phyloP scores from a whole-genome alignment of 2,329 filamentous ascomycete genomes.

The Aspergillus awamori region DNA sequence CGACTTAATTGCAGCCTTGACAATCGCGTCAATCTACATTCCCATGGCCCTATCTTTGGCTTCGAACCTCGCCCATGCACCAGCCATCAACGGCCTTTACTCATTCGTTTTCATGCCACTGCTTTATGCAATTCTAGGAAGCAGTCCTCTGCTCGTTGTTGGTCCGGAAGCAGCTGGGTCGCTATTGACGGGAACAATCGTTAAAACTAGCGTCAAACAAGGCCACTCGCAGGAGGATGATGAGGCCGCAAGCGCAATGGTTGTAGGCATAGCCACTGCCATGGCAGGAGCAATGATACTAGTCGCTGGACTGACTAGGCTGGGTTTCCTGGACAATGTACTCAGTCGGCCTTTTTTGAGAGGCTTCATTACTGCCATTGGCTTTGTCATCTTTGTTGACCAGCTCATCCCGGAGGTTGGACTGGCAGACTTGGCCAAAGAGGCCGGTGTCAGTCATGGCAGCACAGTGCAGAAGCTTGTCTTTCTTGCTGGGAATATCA shows the following conservation, averaged over 20 bases:
- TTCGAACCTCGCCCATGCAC: slow-evolving; percentile 87
- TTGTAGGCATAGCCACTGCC: slow-evolving; percentile 85
- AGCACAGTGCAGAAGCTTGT: slow-evolving; percentile 83
- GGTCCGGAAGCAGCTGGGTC: slow-evolving; percentile 94
- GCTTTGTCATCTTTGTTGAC: slow-evolving; percentile 93
- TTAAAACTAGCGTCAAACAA: slow-evolving; percentile 73
- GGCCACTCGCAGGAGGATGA: slow-evolving; percentile 68
- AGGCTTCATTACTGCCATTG: slow-evolving; percentile 96
- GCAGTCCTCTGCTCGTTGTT: slow-evolving; percentile 89
- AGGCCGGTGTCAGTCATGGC: slow-evolving; percentile 69
- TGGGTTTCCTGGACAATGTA: slow-evolving; percentile 94
- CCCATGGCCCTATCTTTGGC: slow-evolving; percentile 95
- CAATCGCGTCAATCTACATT: slow-evolving; percentile 98
- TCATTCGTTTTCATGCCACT: slow-evolving; percentile 91
- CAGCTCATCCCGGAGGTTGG: slow-evolving; percentile 91
- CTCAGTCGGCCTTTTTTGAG: slow-evolving; percentile 88
- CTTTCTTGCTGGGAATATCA: slow-evolving; percentile 72
- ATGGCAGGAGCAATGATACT: slow-evolving; percentile 87
- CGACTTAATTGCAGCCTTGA: slow-evolving; percentile 84
- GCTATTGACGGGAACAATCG: slow-evolving; percentile 82
- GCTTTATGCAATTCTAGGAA: slow-evolving; percentile 87
- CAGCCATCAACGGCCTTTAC: slow-evolving; percentile 91
- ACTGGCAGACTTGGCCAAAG: slow-evolving; percentile 66
- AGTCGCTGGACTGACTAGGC: slow-evolving; percentile 77
- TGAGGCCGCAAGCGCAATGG: slow-evolving; percentile 72